phyloP scores from a whole-genome alignment of 2,329 filamentous ascomycete genomes.

The Rhynchosporium graminicola region DNA sequence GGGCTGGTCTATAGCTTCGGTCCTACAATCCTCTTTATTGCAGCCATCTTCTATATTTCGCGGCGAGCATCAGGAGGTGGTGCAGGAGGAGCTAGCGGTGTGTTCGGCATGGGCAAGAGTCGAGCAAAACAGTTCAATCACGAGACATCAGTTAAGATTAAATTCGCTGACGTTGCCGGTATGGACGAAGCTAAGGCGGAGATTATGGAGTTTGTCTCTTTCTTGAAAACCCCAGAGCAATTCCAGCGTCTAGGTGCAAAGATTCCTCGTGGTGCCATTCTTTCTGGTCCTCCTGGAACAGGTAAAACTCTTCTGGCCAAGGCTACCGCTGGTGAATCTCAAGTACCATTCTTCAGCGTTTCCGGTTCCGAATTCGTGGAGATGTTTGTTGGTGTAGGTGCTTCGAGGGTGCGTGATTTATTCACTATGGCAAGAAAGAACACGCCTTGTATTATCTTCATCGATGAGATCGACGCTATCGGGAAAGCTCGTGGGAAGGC shows the following conservation, averaged over 20 bases:
- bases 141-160: conserved; percentile 93
- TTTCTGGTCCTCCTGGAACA: conserved; percentile 96
- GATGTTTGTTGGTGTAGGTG: conserved; percentile 99
- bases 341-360: conserved; percentile 96
- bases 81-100: conserved; percentile 68
- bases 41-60: conserved; percentile 76
- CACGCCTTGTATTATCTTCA: conserved; percentile 98
- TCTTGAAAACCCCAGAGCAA: conserved; percentile 88
- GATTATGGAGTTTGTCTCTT: conserved; percentile 99
- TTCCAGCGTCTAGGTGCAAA: conserved; percentile 96
- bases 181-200: conserved; percentile 98
- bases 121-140: conserved; percentile 97
- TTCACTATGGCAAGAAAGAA: conserved; percentile 95
- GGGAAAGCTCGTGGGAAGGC: conserved; percentile 85
- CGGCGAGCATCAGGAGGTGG: conserved; percentile 70
- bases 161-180: conserved; percentile 94
- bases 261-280: conserved; percentile 93
- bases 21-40: conserved; percentile 84
- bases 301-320: conserved; percentile 98
- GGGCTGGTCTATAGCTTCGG: conserved; percentile 77
- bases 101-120: conserved; percentile 96
- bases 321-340: conserved; percentile 94
- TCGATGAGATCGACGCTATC: conserved; percentile 98
- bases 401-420: conserved; percentile 90
- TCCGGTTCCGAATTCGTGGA: conserved; percentile 99